Conservation (phyloP, 257 asterid genomes). For the Nicotiana undulata region DNA sequence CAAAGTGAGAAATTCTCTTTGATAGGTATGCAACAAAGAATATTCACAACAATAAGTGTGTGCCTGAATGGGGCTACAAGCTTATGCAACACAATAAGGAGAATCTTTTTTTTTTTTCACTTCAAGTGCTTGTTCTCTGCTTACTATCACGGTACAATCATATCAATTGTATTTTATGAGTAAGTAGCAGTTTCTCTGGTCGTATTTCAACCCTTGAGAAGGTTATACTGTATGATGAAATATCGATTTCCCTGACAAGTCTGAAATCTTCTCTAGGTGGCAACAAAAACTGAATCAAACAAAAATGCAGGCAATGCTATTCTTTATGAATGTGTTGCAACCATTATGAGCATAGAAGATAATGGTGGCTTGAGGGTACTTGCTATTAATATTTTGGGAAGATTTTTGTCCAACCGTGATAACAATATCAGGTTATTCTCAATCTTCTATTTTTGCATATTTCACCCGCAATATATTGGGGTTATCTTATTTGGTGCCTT, state of each 20-base stretch:
- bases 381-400: slow-evolving; percentile 94
- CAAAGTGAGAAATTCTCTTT: neutral
- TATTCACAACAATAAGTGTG: neutral
- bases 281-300: slow-evolving; percentile 93
- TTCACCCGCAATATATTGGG: neutral
- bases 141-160: neutral
- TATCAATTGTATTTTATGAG: neutral
- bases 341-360: slow-evolving; percentile 87
- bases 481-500: neutral
- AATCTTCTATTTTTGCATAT: slow-evolving; percentile 9
- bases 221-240: neutral
- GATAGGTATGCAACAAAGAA: slow-evolving; percentile 6
- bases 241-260: slow-evolving; percentile 9
- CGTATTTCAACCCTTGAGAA: neutral
- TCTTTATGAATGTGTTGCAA: slow-evolving; percentile 93
- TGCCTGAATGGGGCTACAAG: neutral
- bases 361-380: slow-evolving; percentile 94
- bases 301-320: slow-evolving; percentile 96
- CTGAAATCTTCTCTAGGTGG: slow-evolving; percentile 59
- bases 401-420: slow-evolving; percentile 96
- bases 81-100: neutral
- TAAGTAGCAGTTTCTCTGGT: neutral
- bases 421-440: slow-evolving; percentile 75
- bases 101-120: neutral
- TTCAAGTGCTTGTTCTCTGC: neutral